Base-by-base conservation (phyloP, 31 red algal genomes). In the Porphyra umbilicalis region DNA sequence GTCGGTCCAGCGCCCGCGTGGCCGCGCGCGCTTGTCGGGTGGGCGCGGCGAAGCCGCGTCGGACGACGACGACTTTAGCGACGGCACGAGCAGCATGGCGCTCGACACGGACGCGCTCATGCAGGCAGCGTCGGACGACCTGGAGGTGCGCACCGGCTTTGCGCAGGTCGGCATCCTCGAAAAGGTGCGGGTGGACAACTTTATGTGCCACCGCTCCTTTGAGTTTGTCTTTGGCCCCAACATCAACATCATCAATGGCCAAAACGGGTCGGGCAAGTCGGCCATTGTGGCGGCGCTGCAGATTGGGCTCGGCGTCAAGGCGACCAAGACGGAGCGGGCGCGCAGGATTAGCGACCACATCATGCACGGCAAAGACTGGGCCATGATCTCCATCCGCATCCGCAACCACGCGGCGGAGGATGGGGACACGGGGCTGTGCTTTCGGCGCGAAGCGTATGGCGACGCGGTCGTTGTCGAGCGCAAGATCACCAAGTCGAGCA, bases 251-350 rank as follows among this genome's bases (percentile, higher is more conserved):
- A 87, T 99, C 33, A 88, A 93, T 35, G 97, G 97, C 25, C 85
- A 79, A 15, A 99, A 99, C 81, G 97, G 97, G 29, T 94, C 91
- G 38, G 97, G 97, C 18, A 99, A 99, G 85, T 92, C 88, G 35
- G 97, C 97, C 15, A 94, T 99, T 42, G 89, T 99, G 20, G 97
- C 97, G 10, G 97, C 97, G 4, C 80, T 95, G 79, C 97, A 99
- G 78, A 77, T 95, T 76, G 90, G 87, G 57, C 82, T 99, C 25
- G 87, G 87, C 44, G 91, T 79, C 76, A 83, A 57, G 33, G 80
- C 88, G 6, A 39, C 80, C 11, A 36, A 83, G 29, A 96, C 97
- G 4, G 97, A 94, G 10, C 93, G 97, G 35, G 97, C 75, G 30
- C 84, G 82, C 14, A 85, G 83, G n/a, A 35, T 91, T 18, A 83